Base-by-base conservation (phyloP, 2,329 filamentous ascomycete genomes). In the Juglanconis juglandina region DNA sequence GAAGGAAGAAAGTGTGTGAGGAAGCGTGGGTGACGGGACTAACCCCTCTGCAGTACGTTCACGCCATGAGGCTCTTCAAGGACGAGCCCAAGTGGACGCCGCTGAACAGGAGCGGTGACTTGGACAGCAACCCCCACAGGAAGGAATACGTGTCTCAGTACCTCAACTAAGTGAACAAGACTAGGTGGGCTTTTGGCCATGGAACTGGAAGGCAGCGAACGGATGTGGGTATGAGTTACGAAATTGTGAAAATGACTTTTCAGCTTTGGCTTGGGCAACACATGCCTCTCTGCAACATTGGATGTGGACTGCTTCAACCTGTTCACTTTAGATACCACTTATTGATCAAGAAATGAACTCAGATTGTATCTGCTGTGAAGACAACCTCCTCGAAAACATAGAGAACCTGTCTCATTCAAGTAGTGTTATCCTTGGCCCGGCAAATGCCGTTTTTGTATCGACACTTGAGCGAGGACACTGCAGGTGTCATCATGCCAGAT, bases 61-160 rank as follows among this genome's bases (percentile, higher is more conserved):
- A 96, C 72, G 95, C 95, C 13, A 94, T 98, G 91, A 85, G 95
- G 60, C 81, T 99, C 55, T 99, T 98, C 84, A 93, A 98, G 79
- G 95, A 98, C 66, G 93, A 98, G 76, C 95, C 95, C 39, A 97
- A 98, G 77, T 99, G 95, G 95, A 98, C 92, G 41, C 90, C 95
- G 13, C 76, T 99, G 66, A 96, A 96, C 78, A 86, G 95, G 59
- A 86, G 84, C 6, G 76, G 79, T 4, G 89, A 94, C 53, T 84
- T 96, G 48, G 92, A 98, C 72, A 73, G 73, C 62, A 99, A 98
- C 76, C 77, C 82, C 56, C 90, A 87, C 73, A 86, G 95, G 61
- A 85, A 91, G 81, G 84, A 86, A 53, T 99, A 99, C 70, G 78
- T 96, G 46, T 67, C 72, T 60, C 71, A 80, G 54, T 85, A 76